These are phyloP conservation scores for Neurospora africana DNA, from an alignment of 495 filamentous ascomycete genomes.

Conservation along the genomic window DNA sequence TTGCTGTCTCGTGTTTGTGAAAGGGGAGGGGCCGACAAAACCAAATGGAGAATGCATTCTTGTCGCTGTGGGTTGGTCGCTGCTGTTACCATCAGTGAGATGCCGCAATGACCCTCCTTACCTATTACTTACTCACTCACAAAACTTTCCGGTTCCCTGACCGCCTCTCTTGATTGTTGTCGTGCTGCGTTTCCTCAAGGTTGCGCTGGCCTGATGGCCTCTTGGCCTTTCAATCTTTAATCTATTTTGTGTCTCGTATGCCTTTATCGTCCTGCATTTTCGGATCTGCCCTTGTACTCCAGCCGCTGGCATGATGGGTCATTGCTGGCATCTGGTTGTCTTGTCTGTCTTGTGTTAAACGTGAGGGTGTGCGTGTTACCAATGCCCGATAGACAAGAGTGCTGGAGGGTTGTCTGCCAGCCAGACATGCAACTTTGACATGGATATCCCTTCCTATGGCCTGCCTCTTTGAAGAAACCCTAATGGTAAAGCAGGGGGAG, in stretches of 20 bases:
- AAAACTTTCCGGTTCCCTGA: background rate
- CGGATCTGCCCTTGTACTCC: background rate
- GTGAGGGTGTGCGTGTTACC: background rate
- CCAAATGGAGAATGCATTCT: background rate
- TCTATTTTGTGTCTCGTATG: background rate
- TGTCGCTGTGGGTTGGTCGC: background rate
- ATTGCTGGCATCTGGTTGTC: background rate
- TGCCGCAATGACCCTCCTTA: background rate
- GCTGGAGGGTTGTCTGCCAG: background rate
- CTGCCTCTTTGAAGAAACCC: background rate
- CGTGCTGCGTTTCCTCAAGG: background rate
- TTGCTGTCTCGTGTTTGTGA: background rate
- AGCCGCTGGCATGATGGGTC: background rate
- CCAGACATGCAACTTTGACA: background rate
- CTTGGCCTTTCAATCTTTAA: background rate
- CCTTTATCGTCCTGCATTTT: constrained; percentile 3
- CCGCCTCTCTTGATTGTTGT: background rate
- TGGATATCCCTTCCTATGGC: background rate
- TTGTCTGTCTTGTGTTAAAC: background rate
- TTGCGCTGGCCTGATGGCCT: background rate
- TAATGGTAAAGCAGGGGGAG: background rate
- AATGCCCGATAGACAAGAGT: background rate
- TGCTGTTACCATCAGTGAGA: background rate
- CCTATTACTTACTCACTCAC: background rate
- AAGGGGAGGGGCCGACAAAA: background rate